Percentiles rank a stretch among this genome's conserved stretches.
Conservation (phyloP, 2,329 filamentous ascomycete species). For the Neocatenulostroma microsporum region DNA sequence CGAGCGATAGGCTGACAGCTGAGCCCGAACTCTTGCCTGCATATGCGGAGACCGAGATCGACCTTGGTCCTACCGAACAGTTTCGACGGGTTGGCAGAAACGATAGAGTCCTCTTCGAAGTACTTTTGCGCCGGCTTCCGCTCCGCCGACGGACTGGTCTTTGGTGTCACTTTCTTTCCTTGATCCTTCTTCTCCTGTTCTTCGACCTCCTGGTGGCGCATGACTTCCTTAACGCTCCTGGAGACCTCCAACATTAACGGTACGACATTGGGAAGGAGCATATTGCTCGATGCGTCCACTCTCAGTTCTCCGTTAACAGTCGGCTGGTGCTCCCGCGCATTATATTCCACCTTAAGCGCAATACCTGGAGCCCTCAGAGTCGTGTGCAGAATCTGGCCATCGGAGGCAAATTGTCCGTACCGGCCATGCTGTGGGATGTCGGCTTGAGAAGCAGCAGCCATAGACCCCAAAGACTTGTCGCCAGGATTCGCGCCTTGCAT, state of each 20-base stretch:
- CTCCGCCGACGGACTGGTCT: slow-evolving; percentile 17
- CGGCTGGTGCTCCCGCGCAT: slow-evolving; percentile 64
- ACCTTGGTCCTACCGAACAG: slow-evolving; percentile 78
- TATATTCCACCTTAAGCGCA: slow-evolving; percentile 83
- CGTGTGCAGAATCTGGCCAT: slow-evolving; percentile 53
- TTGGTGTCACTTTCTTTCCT: slow-evolving; percentile 1
- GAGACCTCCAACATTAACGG: slow-evolving; percentile 86
- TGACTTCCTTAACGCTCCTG: slow-evolving; percentile 78
- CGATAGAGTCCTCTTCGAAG: slow-evolving; percentile 64
- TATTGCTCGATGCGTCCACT: slow-evolving; percentile 83
- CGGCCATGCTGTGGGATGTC: slow-evolving; percentile 54
- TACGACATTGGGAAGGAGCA: slow-evolving; percentile 81
- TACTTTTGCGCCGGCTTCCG: slow-evolving; percentile 40
- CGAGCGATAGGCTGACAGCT: slow-evolving; percentile 94
- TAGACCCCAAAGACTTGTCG: slow-evolving; percentile 23
- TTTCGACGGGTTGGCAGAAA: slow-evolving; percentile 68
- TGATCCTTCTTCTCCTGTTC: too few species aligned
- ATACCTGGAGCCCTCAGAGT: slow-evolving; percentile 76
- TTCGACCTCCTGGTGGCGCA: slow-evolving; percentile 56
- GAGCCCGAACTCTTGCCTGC: slow-evolving; percentile 86
- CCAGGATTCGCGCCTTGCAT: slow-evolving; percentile 53
- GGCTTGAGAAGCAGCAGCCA: slow-evolving; percentile 20
- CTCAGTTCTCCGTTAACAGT: slow-evolving; percentile 83
- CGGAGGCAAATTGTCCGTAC: slow-evolving; percentile 76
- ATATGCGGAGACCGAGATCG: slow-evolving; percentile 81